phyloP scores from a whole-genome alignment of 768 basidiomycete genomes.

The Xerocomus spinulosus region DNA sequence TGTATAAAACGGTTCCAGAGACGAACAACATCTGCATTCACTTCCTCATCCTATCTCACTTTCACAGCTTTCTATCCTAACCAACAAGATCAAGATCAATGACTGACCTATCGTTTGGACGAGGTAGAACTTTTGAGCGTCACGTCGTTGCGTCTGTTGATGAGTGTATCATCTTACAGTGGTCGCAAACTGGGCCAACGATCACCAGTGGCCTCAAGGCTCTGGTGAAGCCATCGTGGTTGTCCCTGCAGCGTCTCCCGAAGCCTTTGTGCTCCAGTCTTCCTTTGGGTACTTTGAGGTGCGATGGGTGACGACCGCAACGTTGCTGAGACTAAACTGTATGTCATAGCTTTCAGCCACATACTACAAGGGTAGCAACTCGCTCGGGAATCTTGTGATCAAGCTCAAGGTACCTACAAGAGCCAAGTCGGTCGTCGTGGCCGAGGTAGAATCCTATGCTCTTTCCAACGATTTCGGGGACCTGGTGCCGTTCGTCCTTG shows the following conservation, averaged over 20 bases:
- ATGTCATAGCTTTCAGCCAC: neutral
- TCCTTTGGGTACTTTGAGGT: neutral
- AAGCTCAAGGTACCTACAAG: neutral
- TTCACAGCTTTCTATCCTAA: neutral
- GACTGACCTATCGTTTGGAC: neutral
- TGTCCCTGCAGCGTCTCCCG: neutral
- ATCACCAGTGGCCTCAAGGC: neutral
- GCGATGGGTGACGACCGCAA: too few relatives aligned
- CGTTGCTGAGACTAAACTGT: neutral
- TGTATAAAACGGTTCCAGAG: neutral
- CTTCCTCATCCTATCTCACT: neutral
- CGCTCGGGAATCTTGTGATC: neutral
- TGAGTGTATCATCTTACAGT: neutral
- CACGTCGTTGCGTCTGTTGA: too few relatives aligned
- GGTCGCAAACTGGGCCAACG: neutral
- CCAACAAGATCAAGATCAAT: neutral
- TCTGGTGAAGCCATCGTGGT: neutral
- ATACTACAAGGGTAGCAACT: neutral
- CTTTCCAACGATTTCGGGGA: neutral
- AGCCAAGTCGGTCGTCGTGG: neutral
- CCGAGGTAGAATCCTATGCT: neutral
- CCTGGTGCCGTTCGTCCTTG: neutral
- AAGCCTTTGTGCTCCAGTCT: neutral
- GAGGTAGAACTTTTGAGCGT: neutral
- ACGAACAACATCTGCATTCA: neutral